Evolutionary conservation across 2,329 filamentous ascomycete species (phyloP).

Genomic region (Setomelanomma holmii): DNA sequence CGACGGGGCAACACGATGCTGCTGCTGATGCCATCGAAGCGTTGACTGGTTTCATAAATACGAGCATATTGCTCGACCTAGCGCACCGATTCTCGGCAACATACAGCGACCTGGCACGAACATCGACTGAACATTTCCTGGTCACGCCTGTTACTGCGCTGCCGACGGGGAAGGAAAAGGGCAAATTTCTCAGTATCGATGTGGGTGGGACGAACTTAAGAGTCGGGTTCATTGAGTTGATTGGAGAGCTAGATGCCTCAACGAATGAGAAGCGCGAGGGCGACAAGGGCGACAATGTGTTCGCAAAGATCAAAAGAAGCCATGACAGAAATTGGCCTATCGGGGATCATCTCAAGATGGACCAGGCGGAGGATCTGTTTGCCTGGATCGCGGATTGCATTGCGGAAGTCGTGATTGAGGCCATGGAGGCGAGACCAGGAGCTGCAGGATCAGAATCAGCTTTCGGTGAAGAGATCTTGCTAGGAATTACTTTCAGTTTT

Average conservation of each 20-base stretch:
- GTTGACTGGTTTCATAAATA: slow-evolving; percentile 44
- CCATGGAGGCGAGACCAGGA: slow-evolving; percentile 49
- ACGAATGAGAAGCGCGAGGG: slow-evolving; percentile 12
- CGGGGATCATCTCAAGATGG: slow-evolving; percentile 73
- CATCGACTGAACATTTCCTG: slow-evolving; percentile 49
- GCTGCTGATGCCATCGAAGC: slow-evolving; percentile 29
- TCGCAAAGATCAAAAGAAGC: slow-evolving; percentile 60
- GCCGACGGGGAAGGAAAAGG: slow-evolving; percentile 68
- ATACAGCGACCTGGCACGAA: slow-evolving; percentile 41
- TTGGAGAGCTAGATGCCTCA: slow-evolving; percentile 51
- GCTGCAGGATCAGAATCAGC: slow-evolving; percentile 31
- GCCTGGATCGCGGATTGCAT: slow-evolving; percentile 83
- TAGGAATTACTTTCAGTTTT: slow-evolving; percentile 75
- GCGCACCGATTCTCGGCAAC: slow-evolving; percentile 46
- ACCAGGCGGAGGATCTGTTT: slow-evolving; percentile 78
- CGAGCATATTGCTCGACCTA: slow-evolving; percentile 40
- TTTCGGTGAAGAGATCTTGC: slow-evolving; percentile 58
- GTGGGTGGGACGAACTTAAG: slow-evolving; percentile 74
- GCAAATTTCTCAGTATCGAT: slow-evolving; percentile 55
- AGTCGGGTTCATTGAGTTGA: slow-evolving; percentile 71
- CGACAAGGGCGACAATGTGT: slow-evolving; percentile 23
- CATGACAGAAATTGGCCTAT: slow-evolving; percentile 79
- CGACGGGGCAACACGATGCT: slow-evolving; percentile 8
- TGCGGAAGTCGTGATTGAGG: slow-evolving; percentile 72
- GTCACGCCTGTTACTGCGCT: slow-evolving; percentile 50